These are phyloP conservation scores for Helotiales sp. DNA, from an alignment of 2,329 filamentous ascomycete species.

Conservation along the genomic window DNA sequence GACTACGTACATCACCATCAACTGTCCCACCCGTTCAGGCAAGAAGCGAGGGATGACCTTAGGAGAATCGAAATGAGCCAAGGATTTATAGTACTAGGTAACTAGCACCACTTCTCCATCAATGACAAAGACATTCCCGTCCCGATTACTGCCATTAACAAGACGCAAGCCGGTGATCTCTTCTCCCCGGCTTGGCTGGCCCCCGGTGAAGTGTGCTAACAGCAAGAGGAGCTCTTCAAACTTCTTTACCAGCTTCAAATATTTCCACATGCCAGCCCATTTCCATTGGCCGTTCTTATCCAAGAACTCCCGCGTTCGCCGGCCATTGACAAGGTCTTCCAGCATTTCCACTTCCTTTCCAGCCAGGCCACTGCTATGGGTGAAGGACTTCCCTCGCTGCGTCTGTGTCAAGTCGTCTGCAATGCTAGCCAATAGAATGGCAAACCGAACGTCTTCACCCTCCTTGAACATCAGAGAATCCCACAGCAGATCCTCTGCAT, in stretches of 20 bases:
- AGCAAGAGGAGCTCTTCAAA: background rate
- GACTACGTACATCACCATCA: background rate
- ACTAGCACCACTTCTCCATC: background rate
- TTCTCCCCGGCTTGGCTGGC: background rate
- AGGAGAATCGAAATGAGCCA: background rate
- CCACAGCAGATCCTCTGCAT: background rate
- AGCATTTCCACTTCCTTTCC: background rate
- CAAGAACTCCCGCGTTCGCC: background rate
- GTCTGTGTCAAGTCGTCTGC: background rate
- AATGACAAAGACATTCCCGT: background rate
- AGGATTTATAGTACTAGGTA: background rate
- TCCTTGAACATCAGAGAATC: background rate
- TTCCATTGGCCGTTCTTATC: background rate
- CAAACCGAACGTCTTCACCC: background rate
- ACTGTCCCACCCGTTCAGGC: background rate
- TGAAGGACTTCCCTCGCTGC: background rate
- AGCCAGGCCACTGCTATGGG: background rate
- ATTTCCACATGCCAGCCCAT: background rate
- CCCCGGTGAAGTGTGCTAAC: background rate
- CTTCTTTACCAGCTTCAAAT: background rate
- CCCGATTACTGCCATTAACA: background rate
- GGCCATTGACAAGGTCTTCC: background rate
- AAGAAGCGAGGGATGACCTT: background rate
- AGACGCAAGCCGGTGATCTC: background rate
- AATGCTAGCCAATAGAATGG: background rate